Evolutionary conservation across 169 alveolate species (phyloP).

Genomic region (Plasmodium adleri): DNA sequence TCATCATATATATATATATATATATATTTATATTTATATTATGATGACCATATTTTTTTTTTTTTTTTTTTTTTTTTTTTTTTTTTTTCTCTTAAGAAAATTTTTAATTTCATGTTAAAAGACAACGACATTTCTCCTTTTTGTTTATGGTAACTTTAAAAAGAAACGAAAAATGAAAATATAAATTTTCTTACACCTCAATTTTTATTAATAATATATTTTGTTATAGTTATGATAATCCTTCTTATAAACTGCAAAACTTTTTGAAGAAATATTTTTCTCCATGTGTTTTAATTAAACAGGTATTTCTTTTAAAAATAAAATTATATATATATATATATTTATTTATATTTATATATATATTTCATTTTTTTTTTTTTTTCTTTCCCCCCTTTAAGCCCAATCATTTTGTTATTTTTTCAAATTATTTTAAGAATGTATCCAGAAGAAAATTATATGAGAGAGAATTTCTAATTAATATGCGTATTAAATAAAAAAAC

Average conservation of each 20-base stretch:
- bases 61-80: neutral
- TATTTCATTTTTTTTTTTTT: conserved; percentile 5
- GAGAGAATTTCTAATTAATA: too few species aligned
- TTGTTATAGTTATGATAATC: conserved; percentile 44
- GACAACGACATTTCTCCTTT: conserved; percentile 31
- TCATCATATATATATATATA: neutral
- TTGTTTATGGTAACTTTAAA: conserved; percentile 20
- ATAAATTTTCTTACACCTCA: neutral
- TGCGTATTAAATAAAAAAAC: too few species aligned
- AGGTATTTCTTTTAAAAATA: conserved; percentile 12
- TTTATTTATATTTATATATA: neutral
- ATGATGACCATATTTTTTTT: neutral
- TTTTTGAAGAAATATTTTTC: conserved; percentile 45
- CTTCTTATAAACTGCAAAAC: conserved; percentile 38
- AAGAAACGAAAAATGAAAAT: neutral
- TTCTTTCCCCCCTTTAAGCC: conserved; percentile 32
- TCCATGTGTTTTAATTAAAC: conserved; percentile 39
- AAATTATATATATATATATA: neutral
- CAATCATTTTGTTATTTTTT: conserved; percentile 48
- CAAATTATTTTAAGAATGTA: conserved; percentile 22
- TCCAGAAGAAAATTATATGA: neutral
- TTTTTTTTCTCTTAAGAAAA: conserved; percentile 7
- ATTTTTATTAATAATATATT: neutral
- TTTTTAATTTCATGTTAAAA: conserved; percentile 50
- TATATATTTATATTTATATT: too few species aligned